Conservation (phyloP, 2,329 filamentous ascomycete species). For the Trichoderma atroviride region DNA sequence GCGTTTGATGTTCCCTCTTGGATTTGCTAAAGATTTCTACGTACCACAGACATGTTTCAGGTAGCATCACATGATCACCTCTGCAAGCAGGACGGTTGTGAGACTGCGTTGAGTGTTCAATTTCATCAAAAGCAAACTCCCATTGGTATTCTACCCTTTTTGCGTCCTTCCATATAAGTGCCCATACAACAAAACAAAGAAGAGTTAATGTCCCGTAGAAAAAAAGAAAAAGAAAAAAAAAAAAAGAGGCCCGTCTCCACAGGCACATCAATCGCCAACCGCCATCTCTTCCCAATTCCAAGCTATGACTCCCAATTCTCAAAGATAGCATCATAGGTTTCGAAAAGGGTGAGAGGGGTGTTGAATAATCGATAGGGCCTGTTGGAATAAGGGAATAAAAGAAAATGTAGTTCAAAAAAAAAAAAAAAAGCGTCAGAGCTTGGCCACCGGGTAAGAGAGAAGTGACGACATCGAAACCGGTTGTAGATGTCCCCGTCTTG, state of each 20-base stretch:
- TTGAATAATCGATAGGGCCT: background rate
- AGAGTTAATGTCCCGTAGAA: slow-evolving; percentile 11
- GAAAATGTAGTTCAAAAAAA: background rate
- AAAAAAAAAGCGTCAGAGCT: background rate
- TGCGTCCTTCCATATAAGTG: slow-evolving; percentile 26
- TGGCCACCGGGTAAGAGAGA: background rate
- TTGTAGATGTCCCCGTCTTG: background rate
- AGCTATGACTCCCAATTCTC: background rate
- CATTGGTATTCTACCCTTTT: slow-evolving; percentile 27
- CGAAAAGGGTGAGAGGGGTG: background rate
- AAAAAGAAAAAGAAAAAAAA: background rate
- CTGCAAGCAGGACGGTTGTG: background rate
- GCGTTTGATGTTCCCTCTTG: background rate
- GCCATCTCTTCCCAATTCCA: background rate
- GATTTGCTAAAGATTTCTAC: background rate
- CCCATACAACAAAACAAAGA: slow-evolving; percentile 23
- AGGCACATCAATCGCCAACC: background rate
- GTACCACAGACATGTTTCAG: background rate
- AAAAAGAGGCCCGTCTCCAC: background rate
- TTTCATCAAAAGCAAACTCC: slow-evolving; percentile 18
- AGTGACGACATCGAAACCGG: background rate
- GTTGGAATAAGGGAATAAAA: background rate
- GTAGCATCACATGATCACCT: slow-evolving; percentile 11
- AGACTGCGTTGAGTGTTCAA: background rate
- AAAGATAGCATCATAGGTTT: background rate